These are phyloP conservation scores for Apiospora arundinis DNA, from an alignment of 2,329 filamentous ascomycete species.

Conservation along the genomic window DNA sequence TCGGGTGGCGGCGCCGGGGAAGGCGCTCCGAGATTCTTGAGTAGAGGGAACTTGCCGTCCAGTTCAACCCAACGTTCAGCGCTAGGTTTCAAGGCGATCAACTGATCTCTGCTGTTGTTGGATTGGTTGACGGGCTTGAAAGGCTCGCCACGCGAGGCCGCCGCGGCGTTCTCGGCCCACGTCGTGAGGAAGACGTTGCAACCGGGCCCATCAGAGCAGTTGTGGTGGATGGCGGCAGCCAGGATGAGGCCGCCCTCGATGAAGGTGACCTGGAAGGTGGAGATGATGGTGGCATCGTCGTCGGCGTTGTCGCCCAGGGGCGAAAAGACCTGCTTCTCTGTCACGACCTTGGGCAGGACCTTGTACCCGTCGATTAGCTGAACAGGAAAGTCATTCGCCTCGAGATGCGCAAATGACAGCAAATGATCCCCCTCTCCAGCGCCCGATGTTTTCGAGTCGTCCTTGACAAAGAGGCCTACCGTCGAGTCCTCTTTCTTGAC, in stretches of 20 bases:
- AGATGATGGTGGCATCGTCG: constrained; percentile 23
- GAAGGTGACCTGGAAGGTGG: constrained; percentile 37
- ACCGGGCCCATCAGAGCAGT: constrained; percentile 33
- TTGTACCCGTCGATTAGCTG: constrained; percentile 24
- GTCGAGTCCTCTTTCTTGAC: constrained; percentile 27
- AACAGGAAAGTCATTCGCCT: constrained; percentile 30
- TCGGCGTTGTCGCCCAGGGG: constrained; percentile 26
- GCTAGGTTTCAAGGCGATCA: constrained; percentile 17
- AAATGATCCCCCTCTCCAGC: constrained; percentile 23
- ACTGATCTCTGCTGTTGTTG: not conserved
- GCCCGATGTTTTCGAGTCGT: constrained; percentile 21
- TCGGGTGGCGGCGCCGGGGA: constrained; percentile 31
- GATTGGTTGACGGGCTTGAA: constrained; percentile 22
- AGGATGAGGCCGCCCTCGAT: constrained; percentile 38
- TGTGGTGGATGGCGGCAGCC: constrained; percentile 36
- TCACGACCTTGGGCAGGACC: constrained; percentile 26
- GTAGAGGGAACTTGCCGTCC: constrained; percentile 20
- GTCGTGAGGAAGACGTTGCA: constrained; percentile 36
- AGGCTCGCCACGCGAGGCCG: constrained; percentile 27
- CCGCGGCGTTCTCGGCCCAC: constrained; percentile 35
- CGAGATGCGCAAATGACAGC: constrained; percentile 29
- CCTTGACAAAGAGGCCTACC: constrained; percentile 29
- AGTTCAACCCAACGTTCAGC: constrained; percentile 23
- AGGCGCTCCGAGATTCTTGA: constrained; percentile 29
- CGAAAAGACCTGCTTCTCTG: constrained; percentile 26